These are phyloP conservation scores for Flaveria robusta DNA, from an alignment of 129 eudicot genomes.

Conservation along the genomic window DNA sequence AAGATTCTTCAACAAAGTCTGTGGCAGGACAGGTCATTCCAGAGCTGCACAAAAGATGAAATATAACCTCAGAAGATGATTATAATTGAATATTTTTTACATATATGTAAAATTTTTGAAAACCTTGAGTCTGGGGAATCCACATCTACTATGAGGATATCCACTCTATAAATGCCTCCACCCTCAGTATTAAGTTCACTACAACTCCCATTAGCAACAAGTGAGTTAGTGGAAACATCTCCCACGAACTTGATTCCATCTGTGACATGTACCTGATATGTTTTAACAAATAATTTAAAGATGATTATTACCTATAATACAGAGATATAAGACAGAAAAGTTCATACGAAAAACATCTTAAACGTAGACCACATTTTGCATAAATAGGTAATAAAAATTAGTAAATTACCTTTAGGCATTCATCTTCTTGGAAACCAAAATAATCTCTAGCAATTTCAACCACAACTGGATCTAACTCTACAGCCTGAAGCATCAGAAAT, in stretches of 20 bases:
- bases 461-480: constrained; percentile 81
- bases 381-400: constrained; percentile 3
- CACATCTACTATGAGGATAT: constrained; percentile 80
- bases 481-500: constrained; percentile 46
- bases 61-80: constrained; percentile 6
- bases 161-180: constrained; percentile 38
- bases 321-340: background rate
- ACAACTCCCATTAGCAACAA: constrained; percentile 28
- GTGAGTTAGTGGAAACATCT: constrained; percentile 39
- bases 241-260: constrained; percentile 78
- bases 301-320: background rate
- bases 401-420: constrained; percentile 63
- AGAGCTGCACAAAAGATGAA: constrained; percentile 59
- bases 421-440: constrained; percentile 71
- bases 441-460: constrained; percentile 68
- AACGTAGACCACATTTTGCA: background rate
- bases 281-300: background rate
- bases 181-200: constrained; percentile 27
- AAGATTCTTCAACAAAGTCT: constrained; percentile 75
- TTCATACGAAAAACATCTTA: background rate
- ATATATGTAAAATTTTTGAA: background rate
- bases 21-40: constrained; percentile 91
- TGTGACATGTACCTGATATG: constrained; percentile 63
- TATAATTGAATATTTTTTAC: background rate
- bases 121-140: constrained; percentile 91